Evolutionary conservation across 148 eudicot genomes (phyloP).

Genomic region (Rhododendron ferrugineum): DNA sequence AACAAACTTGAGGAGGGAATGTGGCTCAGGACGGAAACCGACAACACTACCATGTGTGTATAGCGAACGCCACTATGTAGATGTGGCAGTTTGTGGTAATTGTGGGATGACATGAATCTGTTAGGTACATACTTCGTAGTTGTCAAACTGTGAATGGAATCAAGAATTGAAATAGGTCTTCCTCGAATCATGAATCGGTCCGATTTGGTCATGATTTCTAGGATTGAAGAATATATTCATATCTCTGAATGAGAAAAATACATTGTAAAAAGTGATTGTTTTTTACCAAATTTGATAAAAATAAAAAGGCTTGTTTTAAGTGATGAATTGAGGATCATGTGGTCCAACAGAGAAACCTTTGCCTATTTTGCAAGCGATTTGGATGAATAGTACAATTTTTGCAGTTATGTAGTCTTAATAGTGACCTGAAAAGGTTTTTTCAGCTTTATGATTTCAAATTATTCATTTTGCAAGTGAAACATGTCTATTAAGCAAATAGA

Average conservation of each 20-base stretch:
- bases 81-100: not conserved
- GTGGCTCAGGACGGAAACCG: not conserved
- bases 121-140: not conserved
- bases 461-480: not conserved
- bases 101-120: not conserved
- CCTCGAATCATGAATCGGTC: not conserved
- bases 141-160: not conserved
- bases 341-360: not conserved
- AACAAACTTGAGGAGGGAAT: not conserved
- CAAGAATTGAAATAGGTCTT: not conserved
- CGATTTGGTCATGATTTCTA: not conserved
- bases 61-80: not conserved
- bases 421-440: too few species aligned
- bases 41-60: not conserved
- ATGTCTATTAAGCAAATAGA: not conserved
- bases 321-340: not conserved
- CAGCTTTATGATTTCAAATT: not conserved
- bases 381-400: not conserved
- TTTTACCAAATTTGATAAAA: not conserved
- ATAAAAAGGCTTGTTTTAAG: not conserved
- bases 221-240: not conserved
- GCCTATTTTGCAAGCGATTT: not conserved
- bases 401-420: not conserved
- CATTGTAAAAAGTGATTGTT: not conserved
- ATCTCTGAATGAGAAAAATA: not conserved